phyloP scores from a whole-genome alignment of 1,139 yeast species.

The Pichia sp. region DNA sequence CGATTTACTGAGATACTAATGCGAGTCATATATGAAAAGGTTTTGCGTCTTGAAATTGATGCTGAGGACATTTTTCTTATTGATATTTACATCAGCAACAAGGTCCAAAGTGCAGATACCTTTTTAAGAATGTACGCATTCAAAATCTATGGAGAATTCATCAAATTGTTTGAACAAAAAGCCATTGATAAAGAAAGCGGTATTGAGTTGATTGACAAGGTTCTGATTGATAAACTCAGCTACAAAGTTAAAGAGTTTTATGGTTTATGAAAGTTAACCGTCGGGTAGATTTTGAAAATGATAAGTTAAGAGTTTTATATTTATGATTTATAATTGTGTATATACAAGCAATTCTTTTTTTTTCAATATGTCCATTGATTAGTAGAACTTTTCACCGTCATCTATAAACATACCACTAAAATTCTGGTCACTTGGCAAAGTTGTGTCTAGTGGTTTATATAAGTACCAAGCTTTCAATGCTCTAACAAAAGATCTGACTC shows the following conservation, averaged over 20 bases:
- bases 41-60: neutral
- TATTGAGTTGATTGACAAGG: slow-evolving; percentile 19
- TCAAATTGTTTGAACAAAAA: slow-evolving; percentile 10
- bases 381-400: slow-evolving; percentile 40
- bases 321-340: too few relatives aligned
- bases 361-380: neutral
- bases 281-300: too few relatives aligned
- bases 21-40: neutral
- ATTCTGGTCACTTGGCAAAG: slow-evolving; percentile 53
- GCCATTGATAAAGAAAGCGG: slow-evolving; percentile 13
- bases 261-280: too few relatives aligned
- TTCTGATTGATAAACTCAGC: slow-evolving; percentile 18
- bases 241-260: slow-evolving; percentile 1
- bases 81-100: slow-evolving; percentile 15
- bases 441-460: slow-evolving; percentile 64
- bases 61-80: slow-evolving; percentile 19
- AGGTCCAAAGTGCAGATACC: slow-evolving; percentile 13
- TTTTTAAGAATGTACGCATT: slow-evolving; percentile 17
- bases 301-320: too few relatives aligned
- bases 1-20: too few relatives aligned
- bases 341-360: too few relatives aligned
- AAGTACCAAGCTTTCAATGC: slow-evolving; percentile 90
- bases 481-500: slow-evolving; percentile 84
- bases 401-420: slow-evolving; percentile 42
- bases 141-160: slow-evolving; percentile 16